These are phyloP conservation scores for Cucurbita moschata DNA, from an alignment of 306 rosid genomes.

Conservation along the genomic window DNA sequence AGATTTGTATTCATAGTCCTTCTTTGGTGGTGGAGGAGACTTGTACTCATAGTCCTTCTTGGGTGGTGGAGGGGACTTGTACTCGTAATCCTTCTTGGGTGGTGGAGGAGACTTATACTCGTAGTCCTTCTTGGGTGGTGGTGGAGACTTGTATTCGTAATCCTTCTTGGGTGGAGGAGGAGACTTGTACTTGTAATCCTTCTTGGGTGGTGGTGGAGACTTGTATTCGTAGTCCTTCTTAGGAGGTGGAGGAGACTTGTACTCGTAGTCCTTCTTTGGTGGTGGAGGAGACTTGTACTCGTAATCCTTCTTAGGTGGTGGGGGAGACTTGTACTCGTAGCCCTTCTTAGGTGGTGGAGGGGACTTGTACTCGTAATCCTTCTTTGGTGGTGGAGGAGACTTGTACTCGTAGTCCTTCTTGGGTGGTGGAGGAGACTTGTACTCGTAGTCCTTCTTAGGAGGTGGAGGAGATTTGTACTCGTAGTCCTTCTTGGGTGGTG, in stretches of 20 bases:
- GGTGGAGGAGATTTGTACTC: not conserved
- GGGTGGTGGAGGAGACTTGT: not conserved
- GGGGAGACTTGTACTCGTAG: not conserved
- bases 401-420: not conserved
- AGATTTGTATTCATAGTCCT: too few species aligned
- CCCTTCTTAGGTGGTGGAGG: not conserved
- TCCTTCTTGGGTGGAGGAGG: too few species aligned
- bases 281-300: not conserved
- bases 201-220: too few species aligned
- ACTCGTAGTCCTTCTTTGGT: not conserved
- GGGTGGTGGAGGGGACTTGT: too few species aligned
- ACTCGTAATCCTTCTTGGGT: too few species aligned
- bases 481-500: not conserved
- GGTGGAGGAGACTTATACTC: too few species aligned
- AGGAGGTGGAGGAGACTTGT: not conserved
- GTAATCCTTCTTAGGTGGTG: not conserved
- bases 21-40: too few species aligned
- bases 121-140: too few species aligned
- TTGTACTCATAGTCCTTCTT: too few species aligned
- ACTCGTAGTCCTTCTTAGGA: not conserved
- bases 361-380: not conserved
- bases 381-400: not conserved
- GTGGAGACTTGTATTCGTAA: too few species aligned
- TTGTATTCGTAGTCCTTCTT: too few species aligned
- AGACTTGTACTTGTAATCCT: too few species aligned